Conservation (phyloP, 129 eudicot genomes). For the Flaveria sonorensis region DNA sequence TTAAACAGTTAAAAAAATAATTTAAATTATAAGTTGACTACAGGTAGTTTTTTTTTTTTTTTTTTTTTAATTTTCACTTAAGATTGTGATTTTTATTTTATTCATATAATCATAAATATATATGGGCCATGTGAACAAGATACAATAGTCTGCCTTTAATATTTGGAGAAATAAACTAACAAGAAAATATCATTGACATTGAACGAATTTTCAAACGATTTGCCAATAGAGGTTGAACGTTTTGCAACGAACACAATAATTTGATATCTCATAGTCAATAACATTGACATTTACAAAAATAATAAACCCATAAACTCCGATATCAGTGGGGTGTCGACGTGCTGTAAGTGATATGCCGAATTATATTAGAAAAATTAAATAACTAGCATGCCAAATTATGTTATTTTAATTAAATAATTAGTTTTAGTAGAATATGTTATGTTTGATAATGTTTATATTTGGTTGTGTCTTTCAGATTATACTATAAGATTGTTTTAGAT, state of each 20-base stretch:
- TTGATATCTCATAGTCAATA: not conserved
- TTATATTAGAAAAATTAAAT: not conserved
- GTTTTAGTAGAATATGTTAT: too few species aligned
- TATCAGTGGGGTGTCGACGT: not conserved
- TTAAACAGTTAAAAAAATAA: too few species aligned
- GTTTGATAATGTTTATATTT: too few species aligned
- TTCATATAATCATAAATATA: not conserved
- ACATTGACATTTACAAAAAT: not conserved
- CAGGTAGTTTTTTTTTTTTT: too few species aligned
- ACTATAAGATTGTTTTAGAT: too few species aligned
- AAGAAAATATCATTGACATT: not conserved
- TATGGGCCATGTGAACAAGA: not conserved
- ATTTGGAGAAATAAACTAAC: not conserved
- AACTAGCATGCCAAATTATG: not conserved
- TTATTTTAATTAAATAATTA: too few species aligned
- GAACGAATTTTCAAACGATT: conserved; percentile 3
- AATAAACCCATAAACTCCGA: not conserved
- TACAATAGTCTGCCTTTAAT: not conserved
- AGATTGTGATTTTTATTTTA: too few species aligned
- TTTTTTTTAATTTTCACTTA: too few species aligned
- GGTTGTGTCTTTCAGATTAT: too few species aligned
- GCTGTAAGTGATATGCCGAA: not conserved
- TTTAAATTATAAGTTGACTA: too few species aligned
- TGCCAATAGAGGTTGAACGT: not conserved
- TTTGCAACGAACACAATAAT: not conserved